phyloP scores from a whole-genome alignment of 2,329 filamentous ascomycete species.

The Epichloe brachyelytri region DNA sequence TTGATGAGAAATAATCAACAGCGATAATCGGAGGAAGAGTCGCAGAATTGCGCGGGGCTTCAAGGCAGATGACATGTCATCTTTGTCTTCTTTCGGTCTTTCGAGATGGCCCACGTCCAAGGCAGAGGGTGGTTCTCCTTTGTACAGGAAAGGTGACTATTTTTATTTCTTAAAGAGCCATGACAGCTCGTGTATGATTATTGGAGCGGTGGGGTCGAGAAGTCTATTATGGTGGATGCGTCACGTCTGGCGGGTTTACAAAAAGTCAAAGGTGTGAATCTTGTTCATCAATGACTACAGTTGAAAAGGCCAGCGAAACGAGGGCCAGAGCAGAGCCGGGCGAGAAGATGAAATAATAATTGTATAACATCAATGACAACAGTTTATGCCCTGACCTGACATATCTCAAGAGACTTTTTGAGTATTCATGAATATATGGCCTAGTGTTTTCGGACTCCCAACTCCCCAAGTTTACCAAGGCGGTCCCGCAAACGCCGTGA shows the following conservation, averaged over 20 bases:
- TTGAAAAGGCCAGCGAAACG: too few relatives aligned
- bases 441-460: constrained; percentile 8
- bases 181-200: not conserved
- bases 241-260: not conserved
- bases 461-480: constrained; percentile 12
- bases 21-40: not conserved
- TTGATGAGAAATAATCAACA: not conserved
- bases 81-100: not conserved
- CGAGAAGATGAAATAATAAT: not conserved
- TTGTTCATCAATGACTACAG: too few relatives aligned
- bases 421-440: not conserved
- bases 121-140: not conserved
- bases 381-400: not conserved
- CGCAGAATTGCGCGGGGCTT: not conserved
- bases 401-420: not conserved
- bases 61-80: not conserved
- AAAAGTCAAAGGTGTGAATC: too few relatives aligned
- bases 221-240: not conserved
- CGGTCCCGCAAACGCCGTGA: not conserved
- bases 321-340: not conserved
- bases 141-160: not conserved
- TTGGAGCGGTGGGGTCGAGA: not conserved
- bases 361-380: too few relatives aligned
- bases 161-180: not conserved
- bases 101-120: not conserved